phyloP scores from a whole-genome alignment of 2,329 filamentous ascomycete genomes.

The Calonectria leucothoes region DNA sequence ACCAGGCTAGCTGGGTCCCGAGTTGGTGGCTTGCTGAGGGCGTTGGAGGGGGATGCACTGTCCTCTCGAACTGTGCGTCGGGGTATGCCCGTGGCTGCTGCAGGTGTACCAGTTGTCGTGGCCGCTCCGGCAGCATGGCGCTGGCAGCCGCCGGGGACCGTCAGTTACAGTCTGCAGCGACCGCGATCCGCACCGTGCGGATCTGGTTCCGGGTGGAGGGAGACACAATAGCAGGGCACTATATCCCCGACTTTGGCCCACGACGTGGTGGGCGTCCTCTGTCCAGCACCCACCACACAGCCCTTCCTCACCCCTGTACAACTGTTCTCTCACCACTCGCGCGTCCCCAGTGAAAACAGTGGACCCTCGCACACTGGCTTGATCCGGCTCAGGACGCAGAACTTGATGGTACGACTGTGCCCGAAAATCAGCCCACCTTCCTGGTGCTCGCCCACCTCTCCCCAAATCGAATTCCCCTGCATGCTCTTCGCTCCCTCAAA shows the following conservation, averaged over 20 bases:
- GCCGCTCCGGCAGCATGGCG: neutral
- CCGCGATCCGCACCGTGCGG: neutral
- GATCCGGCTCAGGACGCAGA: slow-evolving; percentile 31
- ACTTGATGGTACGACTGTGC: slow-evolving; percentile 47
- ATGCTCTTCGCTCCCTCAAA: slow-evolving; percentile 36
- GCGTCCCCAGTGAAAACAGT: slow-evolving; percentile 8
- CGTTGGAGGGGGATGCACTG: neutral
- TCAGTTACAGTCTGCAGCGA: neutral
- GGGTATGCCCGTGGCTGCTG: neutral
- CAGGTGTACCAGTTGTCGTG: neutral
- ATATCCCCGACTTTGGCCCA: neutral
- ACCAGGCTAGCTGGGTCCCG: neutral
- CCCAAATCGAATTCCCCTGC: slow-evolving; percentile 44
- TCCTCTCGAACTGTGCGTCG: neutral
- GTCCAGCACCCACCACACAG: neutral
- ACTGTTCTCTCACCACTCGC: slow-evolving; percentile 5
- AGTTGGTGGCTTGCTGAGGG: slow-evolving; percentile 4
- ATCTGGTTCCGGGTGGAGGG: neutral
- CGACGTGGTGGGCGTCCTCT: neutral
- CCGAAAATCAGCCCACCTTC: slow-evolving; percentile 12
- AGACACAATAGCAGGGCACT: neutral
- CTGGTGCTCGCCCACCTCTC: slow-evolving; percentile 33
- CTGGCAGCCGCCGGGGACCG: neutral
- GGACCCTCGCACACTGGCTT: slow-evolving; percentile 28
- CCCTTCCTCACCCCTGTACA: neutral